A percentile compares a stretch with the other conserved stretches of the same genome.
Conservation (phyloP, 257 asterid genomes). For the Leptodermis oblonga region DNA sequence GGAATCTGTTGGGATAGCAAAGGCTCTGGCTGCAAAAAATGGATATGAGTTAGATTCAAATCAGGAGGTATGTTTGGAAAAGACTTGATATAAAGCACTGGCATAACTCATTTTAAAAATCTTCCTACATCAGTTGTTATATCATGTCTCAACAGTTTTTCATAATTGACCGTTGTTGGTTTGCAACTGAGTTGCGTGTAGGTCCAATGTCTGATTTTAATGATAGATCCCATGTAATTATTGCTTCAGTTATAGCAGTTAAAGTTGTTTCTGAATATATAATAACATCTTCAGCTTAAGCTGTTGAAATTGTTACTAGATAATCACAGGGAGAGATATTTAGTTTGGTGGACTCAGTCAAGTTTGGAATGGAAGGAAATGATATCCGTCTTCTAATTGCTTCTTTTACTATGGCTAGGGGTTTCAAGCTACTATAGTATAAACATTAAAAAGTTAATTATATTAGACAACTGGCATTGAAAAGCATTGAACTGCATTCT, state of each 20-base stretch:
- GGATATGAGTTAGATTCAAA: constrained; percentile 96
- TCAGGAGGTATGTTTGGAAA: constrained; percentile 67
- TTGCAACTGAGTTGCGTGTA: neutral
- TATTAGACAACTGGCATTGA: neutral
- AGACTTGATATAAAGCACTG: neutral
- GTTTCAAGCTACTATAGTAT: neutral
- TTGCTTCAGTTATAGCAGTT: neutral
- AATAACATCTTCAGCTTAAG: neutral
- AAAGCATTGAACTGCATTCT: neutral
- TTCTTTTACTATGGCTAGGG: neutral
- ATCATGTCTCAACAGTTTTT: neutral
- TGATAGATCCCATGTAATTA: neutral
- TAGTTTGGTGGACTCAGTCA: neutral
- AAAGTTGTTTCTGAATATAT: neutral
- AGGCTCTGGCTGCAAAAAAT: constrained; percentile 96
- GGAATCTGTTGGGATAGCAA: constrained; percentile 99
- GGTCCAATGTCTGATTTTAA: neutral
- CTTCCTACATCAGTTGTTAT: neutral
- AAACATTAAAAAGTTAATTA: neutral
- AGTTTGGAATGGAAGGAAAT: neutral
- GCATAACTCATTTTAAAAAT: neutral
- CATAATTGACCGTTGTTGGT: neutral
- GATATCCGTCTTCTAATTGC: neutral
- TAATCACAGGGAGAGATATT: neutral
- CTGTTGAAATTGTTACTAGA: neutral